Base-by-base conservation (phyloP, 2,329 filamentous ascomycete genomes). In the Sordariomycetes sp. region DNA sequence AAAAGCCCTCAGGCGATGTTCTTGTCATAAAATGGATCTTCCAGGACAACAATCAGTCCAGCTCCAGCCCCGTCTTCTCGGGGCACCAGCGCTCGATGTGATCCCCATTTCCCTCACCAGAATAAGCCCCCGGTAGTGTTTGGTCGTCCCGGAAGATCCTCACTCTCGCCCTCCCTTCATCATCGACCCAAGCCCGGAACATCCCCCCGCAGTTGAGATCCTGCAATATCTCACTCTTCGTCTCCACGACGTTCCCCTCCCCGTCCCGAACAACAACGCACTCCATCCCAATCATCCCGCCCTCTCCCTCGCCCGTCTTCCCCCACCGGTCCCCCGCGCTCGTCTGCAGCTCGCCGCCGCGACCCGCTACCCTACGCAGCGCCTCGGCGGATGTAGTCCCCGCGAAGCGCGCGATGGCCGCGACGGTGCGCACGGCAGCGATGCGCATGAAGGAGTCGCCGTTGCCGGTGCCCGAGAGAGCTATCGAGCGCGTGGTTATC, bases 191-290 rank as follows among this genome's bases (percentile, higher is more conserved):
- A 0, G 89, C 90, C 22, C 90, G 79, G 67, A 91, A 94, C 88
- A 96, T 92, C 0, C 91, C 91, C 4, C 86, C 88, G 64, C 88
- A 94, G 68, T 96, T 96, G 68, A 86, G 91, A 64, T 92, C 88
- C 68, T 85, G 87, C 18, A 92, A 72, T 6, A 95, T 77, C 56
- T 80, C 76, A 1, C 74, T 74, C 16, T 72, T 65, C 1, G 70
- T 68, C 1, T 72, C 71, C 1, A 79, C 67, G 5, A 76, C 64
- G n/a, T 63, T 63, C 0, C 77, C 76, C n/a, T 72, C 65, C 3
- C 63, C 70, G 60, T 79, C 73, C 2, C 70, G 67, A 12, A 78
- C 73, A 1, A 81, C 70, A 0, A 75, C 75, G 24, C 81, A 70
- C 65, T 91, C 87, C 53, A 92, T 88, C 0, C 89, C 91, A 64